Evolutionary conservation across 2,329 filamentous ascomycete species (phyloP).

Genomic region (Emericellopsis atlantica): DNA sequence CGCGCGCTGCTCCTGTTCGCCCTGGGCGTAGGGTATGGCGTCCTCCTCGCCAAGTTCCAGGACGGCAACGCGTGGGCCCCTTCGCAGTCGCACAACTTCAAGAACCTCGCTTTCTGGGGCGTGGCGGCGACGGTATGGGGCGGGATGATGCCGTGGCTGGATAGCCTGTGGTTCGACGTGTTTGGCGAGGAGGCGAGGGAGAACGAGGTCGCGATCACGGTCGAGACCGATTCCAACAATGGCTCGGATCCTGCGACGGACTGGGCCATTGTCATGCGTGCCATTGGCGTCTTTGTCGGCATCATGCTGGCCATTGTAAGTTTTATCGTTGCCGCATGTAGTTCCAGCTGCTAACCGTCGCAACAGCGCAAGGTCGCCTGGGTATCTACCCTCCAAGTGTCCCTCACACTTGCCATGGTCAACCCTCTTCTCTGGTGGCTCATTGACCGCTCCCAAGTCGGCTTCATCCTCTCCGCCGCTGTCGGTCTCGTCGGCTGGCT

Average conservation of each 20-base stretch:
- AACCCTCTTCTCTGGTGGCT: slow-evolving; percentile 96
- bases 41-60: slow-evolving; percentile 69
- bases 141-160: slow-evolving; percentile 71
- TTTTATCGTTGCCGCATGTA: slow-evolving; percentile 7
- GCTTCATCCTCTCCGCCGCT: slow-evolving; percentile 64
- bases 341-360: background rate
- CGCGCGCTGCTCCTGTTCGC: slow-evolving; percentile 58
- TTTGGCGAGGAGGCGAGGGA: slow-evolving; percentile 23
- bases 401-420: slow-evolving; percentile 74
- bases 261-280: slow-evolving; percentile 56
- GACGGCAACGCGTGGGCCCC: slow-evolving; percentile 19
- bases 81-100: slow-evolving; percentile 35
- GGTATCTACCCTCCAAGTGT: slow-evolving; percentile 90
- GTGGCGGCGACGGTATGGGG: slow-evolving; percentile 66
- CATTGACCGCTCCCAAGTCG: slow-evolving; percentile 78
- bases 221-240: slow-evolving; percentile 4
- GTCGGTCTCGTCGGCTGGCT: slow-evolving; percentile 66
- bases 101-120: slow-evolving; percentile 74
- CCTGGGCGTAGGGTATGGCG: slow-evolving; percentile 73
- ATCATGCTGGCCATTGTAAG: slow-evolving; percentile 65
- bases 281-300: slow-evolving; percentile 47
- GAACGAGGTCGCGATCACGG: slow-evolving; percentile 15
- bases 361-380: slow-evolving; percentile 74
- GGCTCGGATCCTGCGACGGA: slow-evolving; percentile 34
- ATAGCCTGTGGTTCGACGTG: slow-evolving; percentile 56